These are phyloP conservation scores for Phyllosticta paracitricarpa DNA, from an alignment of 2,329 filamentous ascomycete genomes.

Conservation along the genomic window DNA sequence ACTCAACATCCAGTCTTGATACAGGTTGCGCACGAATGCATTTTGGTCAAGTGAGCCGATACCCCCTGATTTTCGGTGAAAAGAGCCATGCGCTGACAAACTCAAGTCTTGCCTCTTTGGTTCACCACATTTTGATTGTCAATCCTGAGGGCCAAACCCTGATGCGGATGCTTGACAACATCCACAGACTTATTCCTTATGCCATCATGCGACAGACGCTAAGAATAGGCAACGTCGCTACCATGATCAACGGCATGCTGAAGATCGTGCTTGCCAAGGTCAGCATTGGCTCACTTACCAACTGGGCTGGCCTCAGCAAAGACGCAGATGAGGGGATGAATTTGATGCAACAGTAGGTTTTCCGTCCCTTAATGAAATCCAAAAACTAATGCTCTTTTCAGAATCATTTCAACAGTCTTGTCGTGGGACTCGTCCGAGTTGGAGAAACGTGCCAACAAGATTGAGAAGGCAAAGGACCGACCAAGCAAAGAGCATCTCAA, in stretches of 20 bases:
- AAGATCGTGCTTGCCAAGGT: slow-evolving; percentile 67
- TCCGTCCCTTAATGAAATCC: too few relatives aligned
- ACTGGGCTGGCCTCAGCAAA: slow-evolving; percentile 66
- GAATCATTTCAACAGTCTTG: slow-evolving; percentile 64
- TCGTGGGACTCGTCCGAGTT: slow-evolving; percentile 65
- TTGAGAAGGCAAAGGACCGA: slow-evolving; percentile 52
- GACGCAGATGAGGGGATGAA: slow-evolving; percentile 73
- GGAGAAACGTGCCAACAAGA: slow-evolving; percentile 51
- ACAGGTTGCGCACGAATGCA: slow-evolving; percentile 55
- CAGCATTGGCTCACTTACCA: slow-evolving; percentile 62
- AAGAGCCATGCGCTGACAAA: not conserved
- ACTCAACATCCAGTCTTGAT: slow-evolving; percentile 54
- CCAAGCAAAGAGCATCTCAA: slow-evolving; percentile 52
- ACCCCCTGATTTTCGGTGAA: not conserved
- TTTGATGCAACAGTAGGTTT: slow-evolving; percentile 51
- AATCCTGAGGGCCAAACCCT: slow-evolving; percentile 69
- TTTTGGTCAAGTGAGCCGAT: slow-evolving; percentile 55
- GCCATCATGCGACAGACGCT: slow-evolving; percentile 62
- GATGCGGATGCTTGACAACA: slow-evolving; percentile 58
- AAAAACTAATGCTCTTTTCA: slow-evolving; percentile 19
- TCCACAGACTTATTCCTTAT: slow-evolving; percentile 64
- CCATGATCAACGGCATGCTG: slow-evolving; percentile 70
- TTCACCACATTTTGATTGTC: slow-evolving; percentile 63
- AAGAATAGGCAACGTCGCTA: slow-evolving; percentile 66
- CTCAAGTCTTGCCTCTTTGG: slow-evolving; percentile 58